Evolutionary conservation across 2,329 filamentous ascomycete species (phyloP).

Genomic region (Chaetomiaceae sp.): DNA sequence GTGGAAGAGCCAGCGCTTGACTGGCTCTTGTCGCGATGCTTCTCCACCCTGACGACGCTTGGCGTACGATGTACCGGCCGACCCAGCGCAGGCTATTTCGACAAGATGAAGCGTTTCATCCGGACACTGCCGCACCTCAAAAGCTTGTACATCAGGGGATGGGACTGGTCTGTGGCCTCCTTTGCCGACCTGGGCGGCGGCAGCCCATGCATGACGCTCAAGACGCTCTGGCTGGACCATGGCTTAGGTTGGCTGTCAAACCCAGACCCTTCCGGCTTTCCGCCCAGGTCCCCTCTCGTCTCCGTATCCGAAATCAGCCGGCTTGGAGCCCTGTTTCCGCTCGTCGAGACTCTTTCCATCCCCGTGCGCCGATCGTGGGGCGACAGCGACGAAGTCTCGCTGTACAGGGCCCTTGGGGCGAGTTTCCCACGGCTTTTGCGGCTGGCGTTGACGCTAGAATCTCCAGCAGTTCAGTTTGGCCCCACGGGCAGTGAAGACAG

Average conservation of each 20-base stretch:
- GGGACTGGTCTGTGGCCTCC: slow-evolving; percentile 4
- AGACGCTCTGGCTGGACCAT: slow-evolving; percentile 5
- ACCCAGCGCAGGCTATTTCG: not conserved
- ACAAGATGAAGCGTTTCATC: not conserved
- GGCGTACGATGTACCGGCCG: not conserved
- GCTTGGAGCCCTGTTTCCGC: not conserved
- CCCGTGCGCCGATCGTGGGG: not conserved
- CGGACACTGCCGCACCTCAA: not conserved
- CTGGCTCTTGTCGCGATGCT: not conserved
- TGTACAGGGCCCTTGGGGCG: not conserved
- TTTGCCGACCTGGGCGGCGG: not conserved
- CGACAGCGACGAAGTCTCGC: not conserved
- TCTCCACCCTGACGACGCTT: not conserved
- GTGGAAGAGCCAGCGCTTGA: not conserved
- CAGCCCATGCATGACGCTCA: not conserved
- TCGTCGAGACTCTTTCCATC: not conserved
- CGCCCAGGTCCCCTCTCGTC: not conserved
- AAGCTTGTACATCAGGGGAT: not conserved
- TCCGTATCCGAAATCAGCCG: not conserved
- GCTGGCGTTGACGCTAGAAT: not conserved
- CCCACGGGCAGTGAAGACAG: too few relatives aligned
- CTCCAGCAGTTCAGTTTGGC: too few relatives aligned
- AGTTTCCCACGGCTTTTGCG: not conserved
- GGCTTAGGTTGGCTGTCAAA: too few relatives aligned
- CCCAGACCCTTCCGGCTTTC: too few relatives aligned